These are phyloP conservation scores for Hypoxylon rickii DNA, from an alignment of 495 filamentous ascomycete genomes.

Conservation along the genomic window DNA sequence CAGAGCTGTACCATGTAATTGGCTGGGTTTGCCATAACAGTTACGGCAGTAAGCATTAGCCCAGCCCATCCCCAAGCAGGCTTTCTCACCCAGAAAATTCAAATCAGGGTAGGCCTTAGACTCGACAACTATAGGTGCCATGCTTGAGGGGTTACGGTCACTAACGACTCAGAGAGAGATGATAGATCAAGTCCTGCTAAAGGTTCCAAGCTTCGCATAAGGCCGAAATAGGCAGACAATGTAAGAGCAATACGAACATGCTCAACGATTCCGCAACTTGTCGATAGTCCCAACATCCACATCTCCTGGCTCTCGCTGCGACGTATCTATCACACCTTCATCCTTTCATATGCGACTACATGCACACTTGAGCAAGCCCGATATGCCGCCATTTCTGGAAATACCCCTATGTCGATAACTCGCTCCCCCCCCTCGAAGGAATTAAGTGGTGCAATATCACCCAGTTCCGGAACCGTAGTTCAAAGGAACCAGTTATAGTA, in stretches of 20 bases:
- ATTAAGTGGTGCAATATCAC: too few species aligned
- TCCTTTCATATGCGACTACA: slow-evolving; percentile 13
- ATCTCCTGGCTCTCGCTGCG: slow-evolving; percentile 3
- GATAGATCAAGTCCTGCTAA: slow-evolving; percentile 1
- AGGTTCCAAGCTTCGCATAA: neutral
- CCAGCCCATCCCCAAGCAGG: neutral
- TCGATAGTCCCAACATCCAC: slow-evolving; percentile 8
- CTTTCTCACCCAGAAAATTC: neutral
- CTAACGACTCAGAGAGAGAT: neutral
- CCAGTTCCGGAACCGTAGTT: too few species aligned
- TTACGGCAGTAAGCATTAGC: neutral
- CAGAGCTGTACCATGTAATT: slow-evolving; percentile 4
- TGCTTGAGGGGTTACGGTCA: neutral
- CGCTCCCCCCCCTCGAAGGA: neutral
- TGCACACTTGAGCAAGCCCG: slow-evolving; percentile 2
- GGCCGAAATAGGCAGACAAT: neutral
- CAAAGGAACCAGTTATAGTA: neutral
- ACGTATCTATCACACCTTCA: slow-evolving; percentile 10
- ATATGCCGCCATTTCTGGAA: neutral
- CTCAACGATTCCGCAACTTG: slow-evolving; percentile 1
- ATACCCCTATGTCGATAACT: slow-evolving; percentile 11
- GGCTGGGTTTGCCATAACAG: slow-evolving; percentile 5
- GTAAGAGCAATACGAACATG: slow-evolving; percentile 2
- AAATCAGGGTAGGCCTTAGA: too few species aligned
- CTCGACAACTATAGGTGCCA: too few species aligned